Conservation (phyloP, 2,329 filamentous ascomycete genomes). For the Scytalidium lignicola region DNA sequence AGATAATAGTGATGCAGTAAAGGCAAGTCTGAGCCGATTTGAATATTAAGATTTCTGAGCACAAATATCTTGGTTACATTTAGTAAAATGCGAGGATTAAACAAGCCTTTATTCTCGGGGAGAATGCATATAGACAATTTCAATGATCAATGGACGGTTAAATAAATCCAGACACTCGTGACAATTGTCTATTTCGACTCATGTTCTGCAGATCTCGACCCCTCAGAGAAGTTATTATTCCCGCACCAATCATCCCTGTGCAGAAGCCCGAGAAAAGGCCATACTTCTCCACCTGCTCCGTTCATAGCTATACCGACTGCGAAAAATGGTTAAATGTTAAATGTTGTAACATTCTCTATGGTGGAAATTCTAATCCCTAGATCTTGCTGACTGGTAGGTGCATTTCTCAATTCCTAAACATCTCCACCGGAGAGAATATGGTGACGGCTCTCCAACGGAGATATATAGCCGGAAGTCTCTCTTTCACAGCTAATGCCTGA, state of each 20-base stretch:
- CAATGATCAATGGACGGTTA: no score
- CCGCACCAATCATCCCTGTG: background rate
- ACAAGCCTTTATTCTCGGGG: no score
- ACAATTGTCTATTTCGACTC: background rate
- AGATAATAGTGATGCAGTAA: slow-evolving; percentile 34
- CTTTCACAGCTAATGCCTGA: background rate
- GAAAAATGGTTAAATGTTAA: background rate
- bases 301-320: background rate
- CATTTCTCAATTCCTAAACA: background rate
- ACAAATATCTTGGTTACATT: no score
- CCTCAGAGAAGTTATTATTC: background rate
- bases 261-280: background rate
- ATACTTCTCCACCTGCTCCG: background rate
- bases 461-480: background rate
- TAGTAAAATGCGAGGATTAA: no score
- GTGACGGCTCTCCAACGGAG: background rate
- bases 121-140: no score
- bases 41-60: background rate
- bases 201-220: background rate
- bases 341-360: background rate
- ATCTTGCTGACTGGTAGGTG: background rate
- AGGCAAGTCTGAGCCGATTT: slow-evolving; percentile 60
- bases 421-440: background rate
- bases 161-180: background rate
- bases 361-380: background rate